phyloP scores from a whole-genome alignment of 2,329 filamentous ascomycete species.

The Pyricularia sp. region DNA sequence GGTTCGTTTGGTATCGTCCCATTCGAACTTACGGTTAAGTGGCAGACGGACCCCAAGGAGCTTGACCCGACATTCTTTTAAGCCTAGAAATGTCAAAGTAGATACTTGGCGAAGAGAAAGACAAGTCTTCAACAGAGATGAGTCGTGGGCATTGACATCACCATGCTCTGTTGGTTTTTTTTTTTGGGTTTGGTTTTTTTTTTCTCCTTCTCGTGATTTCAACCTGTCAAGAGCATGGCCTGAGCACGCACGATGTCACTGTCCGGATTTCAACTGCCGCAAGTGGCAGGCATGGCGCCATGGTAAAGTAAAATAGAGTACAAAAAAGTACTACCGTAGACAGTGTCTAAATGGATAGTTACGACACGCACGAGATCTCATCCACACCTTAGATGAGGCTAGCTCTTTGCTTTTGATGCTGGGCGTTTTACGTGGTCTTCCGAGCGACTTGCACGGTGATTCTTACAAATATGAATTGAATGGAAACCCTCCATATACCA shows the following conservation, averaged over 20 bases:
- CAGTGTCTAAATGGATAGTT: neutral
- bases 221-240: neutral
- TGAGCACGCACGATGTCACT: neutral
- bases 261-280: neutral
- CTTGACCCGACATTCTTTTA: neutral
- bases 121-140: neutral
- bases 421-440: neutral
- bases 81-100: neutral
- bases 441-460: neutral
- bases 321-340: neutral
- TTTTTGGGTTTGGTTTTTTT: neutral
- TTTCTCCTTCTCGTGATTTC: neutral
- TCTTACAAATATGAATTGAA: neutral
- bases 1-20: neutral
- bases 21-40: neutral
- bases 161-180: neutral
- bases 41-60: neutral
- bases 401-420: neutral
- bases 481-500: neutral
- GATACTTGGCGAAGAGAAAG: neutral
- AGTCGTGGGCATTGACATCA: neutral
- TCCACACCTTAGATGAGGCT: neutral
- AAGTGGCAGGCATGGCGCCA: neutral
- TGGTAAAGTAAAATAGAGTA: neutral
- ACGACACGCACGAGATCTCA: neutral